phyloP scores from a whole-genome alignment of 2,329 filamentous ascomycete genomes.

The Colletotrichum caudatum region DNA sequence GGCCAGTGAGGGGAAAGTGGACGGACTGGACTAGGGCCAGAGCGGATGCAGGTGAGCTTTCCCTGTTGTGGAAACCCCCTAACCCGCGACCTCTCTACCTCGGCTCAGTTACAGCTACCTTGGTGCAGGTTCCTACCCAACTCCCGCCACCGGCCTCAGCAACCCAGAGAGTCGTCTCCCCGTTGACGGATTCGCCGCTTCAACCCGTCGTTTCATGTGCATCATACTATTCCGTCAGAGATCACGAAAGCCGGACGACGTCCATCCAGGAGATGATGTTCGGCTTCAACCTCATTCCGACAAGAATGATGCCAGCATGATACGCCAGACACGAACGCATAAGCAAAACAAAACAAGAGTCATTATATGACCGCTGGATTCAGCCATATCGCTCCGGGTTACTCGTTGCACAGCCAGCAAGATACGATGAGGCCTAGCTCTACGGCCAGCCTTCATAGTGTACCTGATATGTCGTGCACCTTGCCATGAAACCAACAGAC shows the following conservation, averaged over 20 bases:
- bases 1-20: neutral
- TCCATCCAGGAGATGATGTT: neutral
- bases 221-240: neutral
- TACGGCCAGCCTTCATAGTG: neutral
- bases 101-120: conserved; percentile 1
- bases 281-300: neutral
- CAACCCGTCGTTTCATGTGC: neutral
- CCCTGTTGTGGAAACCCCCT: conserved; percentile 14
- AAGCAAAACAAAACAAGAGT: neutral
- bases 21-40: conserved; percentile 17
- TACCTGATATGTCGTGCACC: neutral
- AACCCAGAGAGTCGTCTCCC: neutral
- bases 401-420: no score
- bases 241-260: neutral
- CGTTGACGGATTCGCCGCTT: neutral
- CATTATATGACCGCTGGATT: neutral
- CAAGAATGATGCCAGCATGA: neutral
- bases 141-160: neutral
- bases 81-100: conserved; percentile 16
- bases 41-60: conserved; percentile 8
- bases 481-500: neutral
- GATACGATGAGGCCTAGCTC: neutral
- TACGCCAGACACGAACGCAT: neutral
- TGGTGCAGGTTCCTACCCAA: neutral
- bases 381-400: no score